phyloP scores from a whole-genome alignment of 805 yeast genomes.

The Yarrowia yakushimensis region DNA sequence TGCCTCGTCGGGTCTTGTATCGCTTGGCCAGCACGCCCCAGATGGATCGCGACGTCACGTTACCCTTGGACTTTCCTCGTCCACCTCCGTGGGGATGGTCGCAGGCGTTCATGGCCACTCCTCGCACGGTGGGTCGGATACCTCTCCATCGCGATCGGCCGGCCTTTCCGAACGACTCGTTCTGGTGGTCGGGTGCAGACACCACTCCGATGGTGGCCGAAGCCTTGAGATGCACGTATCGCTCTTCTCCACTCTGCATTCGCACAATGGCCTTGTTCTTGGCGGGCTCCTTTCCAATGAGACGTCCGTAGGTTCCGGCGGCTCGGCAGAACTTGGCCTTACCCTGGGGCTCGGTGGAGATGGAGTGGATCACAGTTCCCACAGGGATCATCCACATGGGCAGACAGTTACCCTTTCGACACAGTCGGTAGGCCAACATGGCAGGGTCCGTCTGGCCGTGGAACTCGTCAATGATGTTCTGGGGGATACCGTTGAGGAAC shows the following conservation, averaged over 20 bases:
- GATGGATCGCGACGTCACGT: slow-evolving; percentile 88
- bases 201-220: slow-evolving; percentile 93
- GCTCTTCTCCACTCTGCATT: slow-evolving; percentile 88
- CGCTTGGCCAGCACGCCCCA: slow-evolving; percentile 94
- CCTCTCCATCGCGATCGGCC: slow-evolving; percentile 93
- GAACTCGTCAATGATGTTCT: slow-evolving; percentile 71
- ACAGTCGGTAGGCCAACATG: slow-evolving; percentile 75
- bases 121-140: slow-evolving; percentile 91
- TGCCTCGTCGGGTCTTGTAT: slow-evolving; percentile 90
- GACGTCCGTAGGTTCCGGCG: slow-evolving; percentile 92
- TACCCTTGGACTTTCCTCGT: slow-evolving; percentile 97
- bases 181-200: slow-evolving; percentile 89
- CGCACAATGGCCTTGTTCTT: slow-evolving; percentile 70
- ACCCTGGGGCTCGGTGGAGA: slow-evolving; percentile 73
- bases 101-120: slow-evolving; percentile 95
- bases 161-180: slow-evolving; percentile 89
- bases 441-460: slow-evolving; percentile 93
- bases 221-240: slow-evolving; percentile 79
- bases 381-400: slow-evolving; percentile 92
- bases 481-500: slow-evolving; percentile 84
- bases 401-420: slow-evolving; percentile 91
- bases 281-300: slow-evolving; percentile 73
- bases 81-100: slow-evolving; percentile 99
- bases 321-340: slow-evolving; percentile 86
- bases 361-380: slow-evolving; percentile 83